Conservation (phyloP, 805 yeast species). For the Cyberlindnera euphorbiiphila region DNA sequence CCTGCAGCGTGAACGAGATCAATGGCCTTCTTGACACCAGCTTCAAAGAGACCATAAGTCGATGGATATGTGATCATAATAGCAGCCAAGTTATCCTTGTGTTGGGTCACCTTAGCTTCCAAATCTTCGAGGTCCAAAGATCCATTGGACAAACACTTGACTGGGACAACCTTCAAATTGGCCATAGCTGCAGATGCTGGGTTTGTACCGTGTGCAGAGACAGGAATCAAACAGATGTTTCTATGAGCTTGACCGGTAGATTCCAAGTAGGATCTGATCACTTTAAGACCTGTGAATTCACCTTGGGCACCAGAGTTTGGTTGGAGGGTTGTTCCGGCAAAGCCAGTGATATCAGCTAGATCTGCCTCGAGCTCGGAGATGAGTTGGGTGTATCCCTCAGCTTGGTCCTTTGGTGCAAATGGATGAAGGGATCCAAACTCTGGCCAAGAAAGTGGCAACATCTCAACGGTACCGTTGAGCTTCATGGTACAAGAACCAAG, state of each 20-base stretch:
- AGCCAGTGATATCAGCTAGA: constrained; percentile 88
- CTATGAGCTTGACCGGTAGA: constrained; percentile 68
- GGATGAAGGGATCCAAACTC: constrained; percentile 89
- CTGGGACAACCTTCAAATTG: constrained; percentile 89
- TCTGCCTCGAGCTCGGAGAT: constrained; percentile 77
- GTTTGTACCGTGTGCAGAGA: constrained; percentile 96
- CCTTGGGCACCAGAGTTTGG: constrained; percentile 99
- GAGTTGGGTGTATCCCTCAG: constrained; percentile 78
- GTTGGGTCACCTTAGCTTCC: constrained; percentile 63
- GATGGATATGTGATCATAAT: constrained; percentile 97
- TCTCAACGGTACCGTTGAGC: constrained; percentile 89
- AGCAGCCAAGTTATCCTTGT: constrained; percentile 73
- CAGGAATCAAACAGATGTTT: constrained; percentile 90
- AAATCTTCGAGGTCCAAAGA: constrained; percentile 81
- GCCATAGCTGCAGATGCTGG: constrained; percentile 99
- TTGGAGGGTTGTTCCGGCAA: constrained; percentile 84
- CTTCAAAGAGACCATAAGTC: constrained; percentile 94
- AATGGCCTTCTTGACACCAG: constrained; percentile 80
- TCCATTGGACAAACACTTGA: constrained; percentile 82
- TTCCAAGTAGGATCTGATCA: constrained; percentile 73
- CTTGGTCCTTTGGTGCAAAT: constrained; percentile 85
- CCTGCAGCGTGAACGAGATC: constrained; percentile 82
- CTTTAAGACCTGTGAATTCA: constrained; percentile 90
- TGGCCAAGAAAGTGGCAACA: constrained; percentile 94
- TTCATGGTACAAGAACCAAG: constrained; percentile 98